Base-by-base conservation (phyloP, 2,329 filamentous ascomycete species). In the Aspergillus tubingensis region DNA sequence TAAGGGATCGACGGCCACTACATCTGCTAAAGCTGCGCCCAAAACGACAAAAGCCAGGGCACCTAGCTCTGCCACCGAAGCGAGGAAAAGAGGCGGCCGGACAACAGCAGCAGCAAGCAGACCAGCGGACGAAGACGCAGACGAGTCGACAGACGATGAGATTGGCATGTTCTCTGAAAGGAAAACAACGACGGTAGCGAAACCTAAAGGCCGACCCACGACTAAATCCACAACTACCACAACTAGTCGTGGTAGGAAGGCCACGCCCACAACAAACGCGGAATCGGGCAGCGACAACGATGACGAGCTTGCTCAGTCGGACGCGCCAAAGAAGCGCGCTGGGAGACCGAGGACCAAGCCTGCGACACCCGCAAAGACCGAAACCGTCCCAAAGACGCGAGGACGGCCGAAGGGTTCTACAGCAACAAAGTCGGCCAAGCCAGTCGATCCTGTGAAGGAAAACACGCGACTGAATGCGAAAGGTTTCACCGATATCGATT, bases 321-420 rank as follows among this genome's bases (percentile, higher is more conserved):
- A 69, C 8, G 62, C 54, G 8, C 66, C 67, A 10, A 70, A 66
- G 61, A 72, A 68, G 56, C 54, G 57, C 54, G 63, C 27, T 25
- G 70, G 61, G 32, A 61, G 67, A 30, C 64, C 67, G 8, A 62
- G 61, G 62, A 52, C 63, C 3, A 59, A 62, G 51, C 30, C 56
- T 58, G 32, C 59, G 8, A 51, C 65, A 13, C 61, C 57, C 1
- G 47, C 59, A 5, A 67, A 67, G 43, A 4, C 59, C 2, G 65
- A 60, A 27, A 36, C 60, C 21, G 63, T 65, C 2, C 64, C 69
- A 1, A 72, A 66, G 41, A 30, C 67, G 4, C 67, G 74, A 23
- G 75, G 75, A 8, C 68, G 75, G 49, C 73, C 74, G 27, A 74
- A 68, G 56, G 66, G 65, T 7, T 59, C 53, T 32, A 61, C 67